Percentiles rank a stretch among this genome's conserved stretches.
Conservation (phyloP, 371 early-diverging fungal species). For the Nosema granulosis region DNA sequence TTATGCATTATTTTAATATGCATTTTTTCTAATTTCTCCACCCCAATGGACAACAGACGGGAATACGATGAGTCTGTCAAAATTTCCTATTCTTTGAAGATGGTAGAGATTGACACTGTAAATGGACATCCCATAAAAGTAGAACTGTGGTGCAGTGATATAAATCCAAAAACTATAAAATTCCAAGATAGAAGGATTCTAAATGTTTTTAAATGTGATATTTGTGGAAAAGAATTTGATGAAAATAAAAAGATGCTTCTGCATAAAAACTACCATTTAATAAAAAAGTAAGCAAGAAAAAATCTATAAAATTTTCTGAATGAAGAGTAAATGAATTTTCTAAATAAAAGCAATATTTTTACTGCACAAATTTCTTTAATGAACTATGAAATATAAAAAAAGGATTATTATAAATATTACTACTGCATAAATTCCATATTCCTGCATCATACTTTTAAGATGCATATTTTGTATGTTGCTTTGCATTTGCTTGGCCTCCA, state of each 20-base stretch:
- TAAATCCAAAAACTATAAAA: constrained; percentile 19
- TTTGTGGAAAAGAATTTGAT: constrained; percentile 52
- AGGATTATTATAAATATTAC: constrained; percentile 41
- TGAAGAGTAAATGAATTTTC: no score
- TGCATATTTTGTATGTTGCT: constrained; percentile 45
- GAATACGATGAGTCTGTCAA: no score
- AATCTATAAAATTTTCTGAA: no score
- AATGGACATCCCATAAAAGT: constrained; percentile 40
- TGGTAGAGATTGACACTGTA: constrained; percentile 44
- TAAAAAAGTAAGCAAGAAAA: no score
- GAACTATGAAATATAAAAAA: constrained; percentile 38
- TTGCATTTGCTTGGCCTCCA: constrained; percentile 48
- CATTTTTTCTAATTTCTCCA: no score
- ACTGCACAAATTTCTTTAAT: constrained; percentile 27
- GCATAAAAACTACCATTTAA: constrained; percentile 50
- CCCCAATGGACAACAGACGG: no score
- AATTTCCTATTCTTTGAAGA: constrained; percentile 7
- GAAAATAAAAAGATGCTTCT: constrained; percentile 43
- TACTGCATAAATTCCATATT: constrained; percentile 49
- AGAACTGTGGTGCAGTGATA: constrained; percentile 49
- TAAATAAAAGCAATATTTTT: no score
- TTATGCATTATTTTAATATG: no score
- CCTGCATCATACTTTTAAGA: constrained; percentile 23
- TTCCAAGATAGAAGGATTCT: constrained; percentile 25
- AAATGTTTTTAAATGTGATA: constrained; percentile 33